Conservation (phyloP, 2,329 filamentous ascomycete species). For the Ophiostoma triangulosporum region DNA sequence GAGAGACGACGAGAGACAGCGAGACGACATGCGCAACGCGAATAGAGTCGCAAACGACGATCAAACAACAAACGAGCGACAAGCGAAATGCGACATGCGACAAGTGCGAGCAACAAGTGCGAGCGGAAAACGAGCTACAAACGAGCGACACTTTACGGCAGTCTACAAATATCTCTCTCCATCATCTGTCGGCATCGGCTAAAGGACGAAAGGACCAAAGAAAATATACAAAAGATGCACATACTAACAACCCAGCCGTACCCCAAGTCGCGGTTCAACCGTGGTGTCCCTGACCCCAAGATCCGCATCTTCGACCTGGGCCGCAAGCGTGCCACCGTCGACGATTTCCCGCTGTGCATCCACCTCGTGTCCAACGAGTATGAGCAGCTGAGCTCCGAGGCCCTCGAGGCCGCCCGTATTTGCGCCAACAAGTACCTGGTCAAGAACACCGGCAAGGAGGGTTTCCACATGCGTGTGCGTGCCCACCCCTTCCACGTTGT, state of each 20-base stretch:
- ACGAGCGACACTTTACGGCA: too few species aligned
- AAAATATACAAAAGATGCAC: background rate
- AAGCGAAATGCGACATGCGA: too few species aligned
- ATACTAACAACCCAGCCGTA: constrained; percentile 51
- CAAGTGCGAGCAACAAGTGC: too few species aligned
- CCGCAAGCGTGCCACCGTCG: constrained; percentile 96
- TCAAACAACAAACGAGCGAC: too few species aligned
- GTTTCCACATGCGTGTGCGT: constrained; percentile 64
- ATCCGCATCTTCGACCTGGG: constrained; percentile 98
- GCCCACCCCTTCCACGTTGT: constrained; percentile 99
- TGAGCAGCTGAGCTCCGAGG: constrained; percentile 99
- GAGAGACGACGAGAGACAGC: background rate
- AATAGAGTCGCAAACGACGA: too few species aligned
- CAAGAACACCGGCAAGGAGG: constrained; percentile 59
- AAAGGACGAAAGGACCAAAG: background rate
- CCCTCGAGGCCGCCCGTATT: constrained; percentile 98
- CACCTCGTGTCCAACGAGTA: constrained; percentile 99
- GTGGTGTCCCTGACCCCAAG: constrained; percentile 80
- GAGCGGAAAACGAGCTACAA: too few species aligned
- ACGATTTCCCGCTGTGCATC: constrained; percentile 98
- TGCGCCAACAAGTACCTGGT: constrained; percentile 85
- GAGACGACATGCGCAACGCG: background rate
- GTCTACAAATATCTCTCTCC: background rate
- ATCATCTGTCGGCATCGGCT: background rate
- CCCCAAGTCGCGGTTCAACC: constrained; percentile 99